Base-by-base conservation (phyloP, 2,329 filamentous ascomycete species). In the Colletotrichum musae region DNA sequence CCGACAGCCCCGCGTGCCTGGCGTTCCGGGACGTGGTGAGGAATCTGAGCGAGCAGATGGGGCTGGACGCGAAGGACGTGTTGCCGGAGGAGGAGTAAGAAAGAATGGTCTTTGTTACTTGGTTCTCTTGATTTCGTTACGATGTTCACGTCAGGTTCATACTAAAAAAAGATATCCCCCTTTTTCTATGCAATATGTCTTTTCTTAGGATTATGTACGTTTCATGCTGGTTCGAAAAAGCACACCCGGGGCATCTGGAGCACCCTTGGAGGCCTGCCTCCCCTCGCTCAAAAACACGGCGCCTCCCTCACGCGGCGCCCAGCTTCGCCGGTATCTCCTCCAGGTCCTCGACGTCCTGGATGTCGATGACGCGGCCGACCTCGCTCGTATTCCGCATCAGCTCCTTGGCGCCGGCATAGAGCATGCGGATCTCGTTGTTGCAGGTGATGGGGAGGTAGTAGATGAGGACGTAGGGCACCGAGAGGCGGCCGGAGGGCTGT, bases 381-480 rank as follows among this genome's bases (percentile, higher is more conserved):
- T 98, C 94, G 68, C 93, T 93, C 63, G 94, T 97, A 77, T 94
- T 97, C 72, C 95, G 90, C 92, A 98, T 94, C 80, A 98, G 82
- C 83, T 99, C 96, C 82, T 98, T 97, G 51, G 96, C 96, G 47
- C 95, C 93, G 36, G 96, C 96, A 80, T 98, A 99, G 78, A 96
- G 85, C 96, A 98, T 98, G 74, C 94, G 90, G 77, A 93, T 85
- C 77, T 95, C 93, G 73, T 88, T 89, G 79, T 97, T 98, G 83
- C 94, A 96, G 57, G 95, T 98, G 59, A 92, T 92, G 7, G 96
- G 96, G 24, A 98, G 90, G 83, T 97, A 98, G 85, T 97, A 98
- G 24, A 99, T 84, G 79, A 98, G 89, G 54, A 98, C 94, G 79
- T 99, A 99, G 10, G 96, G 96, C 3, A 97, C 94, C 5, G 94